phyloP scores from a whole-genome alignment of 805 yeast species.

The Saccharomycopsis microspora region DNA sequence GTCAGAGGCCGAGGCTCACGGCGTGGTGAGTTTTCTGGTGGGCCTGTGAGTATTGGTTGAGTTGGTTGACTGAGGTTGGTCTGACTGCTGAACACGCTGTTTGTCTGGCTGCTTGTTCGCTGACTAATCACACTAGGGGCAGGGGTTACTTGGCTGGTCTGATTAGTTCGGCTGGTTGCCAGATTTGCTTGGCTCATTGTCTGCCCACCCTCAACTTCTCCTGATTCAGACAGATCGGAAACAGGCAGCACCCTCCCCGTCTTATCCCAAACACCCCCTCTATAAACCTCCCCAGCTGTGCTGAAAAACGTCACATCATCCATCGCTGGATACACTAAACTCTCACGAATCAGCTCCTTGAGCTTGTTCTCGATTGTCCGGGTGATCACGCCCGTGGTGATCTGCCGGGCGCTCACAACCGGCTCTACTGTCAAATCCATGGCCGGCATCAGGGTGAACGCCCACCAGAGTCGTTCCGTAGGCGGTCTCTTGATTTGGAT shows the following conservation, averaged over 20 bases:
- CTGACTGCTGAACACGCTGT: background rate
- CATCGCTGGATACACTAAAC: conserved; percentile 78
- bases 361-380: conserved; percentile 69
- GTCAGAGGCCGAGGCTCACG: background rate
- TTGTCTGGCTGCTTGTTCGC: background rate
- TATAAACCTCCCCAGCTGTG: conserved; percentile 56
- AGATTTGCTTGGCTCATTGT: background rate
- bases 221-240: background rate
- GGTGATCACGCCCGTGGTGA: conserved; percentile 70
- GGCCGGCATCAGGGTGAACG: conserved; percentile 69
- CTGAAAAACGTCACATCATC: conserved; percentile 72
- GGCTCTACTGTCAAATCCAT: conserved; percentile 77
- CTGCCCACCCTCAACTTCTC: background rate
- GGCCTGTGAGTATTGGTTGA: too few relatives aligned
- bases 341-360: conserved; percentile 66
- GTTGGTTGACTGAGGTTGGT: conserved; percentile 4
- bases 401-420: conserved; percentile 72
- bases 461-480: conserved; percentile 82
- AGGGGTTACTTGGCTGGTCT: background rate
- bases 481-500: conserved; percentile 81
- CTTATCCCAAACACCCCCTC: conserved; percentile 91
- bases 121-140: background rate
- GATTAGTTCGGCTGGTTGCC: background rate
- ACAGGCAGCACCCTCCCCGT: conserved; percentile 16
- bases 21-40: too few relatives aligned